phyloP scores from a whole-genome alignment of 2,329 filamentous ascomycete species.

The Fusarium nurragi region DNA sequence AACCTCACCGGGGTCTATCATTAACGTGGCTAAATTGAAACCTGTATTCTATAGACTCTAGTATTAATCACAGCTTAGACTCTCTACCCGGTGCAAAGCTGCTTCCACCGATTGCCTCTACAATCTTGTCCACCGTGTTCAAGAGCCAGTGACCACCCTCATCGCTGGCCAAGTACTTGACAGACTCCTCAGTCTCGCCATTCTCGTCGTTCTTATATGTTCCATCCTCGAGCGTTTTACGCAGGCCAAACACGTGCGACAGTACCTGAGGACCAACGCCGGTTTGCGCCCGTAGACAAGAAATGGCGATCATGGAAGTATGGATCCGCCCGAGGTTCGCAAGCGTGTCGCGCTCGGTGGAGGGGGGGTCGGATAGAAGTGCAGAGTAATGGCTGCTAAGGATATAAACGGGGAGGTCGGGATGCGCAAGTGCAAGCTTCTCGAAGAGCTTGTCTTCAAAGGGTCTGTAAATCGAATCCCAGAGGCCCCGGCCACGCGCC shows the following conservation, averaged over 20 bases:
- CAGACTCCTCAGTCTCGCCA: conserved; percentile 48
- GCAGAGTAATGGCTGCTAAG: conserved; percentile 78
- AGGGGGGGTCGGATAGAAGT: conserved; percentile 74
- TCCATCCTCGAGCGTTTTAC: conserved; percentile 79
- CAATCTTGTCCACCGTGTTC: conserved; percentile 56
- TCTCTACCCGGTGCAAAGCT: conserved; percentile 50
- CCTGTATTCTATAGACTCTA: neutral
- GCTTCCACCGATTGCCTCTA: conserved; percentile 56
- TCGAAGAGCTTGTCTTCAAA: conserved; percentile 76
- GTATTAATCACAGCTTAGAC: conserved; percentile 30
- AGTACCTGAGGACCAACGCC: conserved; percentile 85
- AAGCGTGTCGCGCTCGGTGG: conserved; percentile 53
- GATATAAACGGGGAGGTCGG: conserved; percentile 84
- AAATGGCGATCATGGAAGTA: conserved; percentile 77
- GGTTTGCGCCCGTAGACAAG: conserved; percentile 80
- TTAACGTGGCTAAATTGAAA: neutral
- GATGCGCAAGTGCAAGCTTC: conserved; percentile 79
- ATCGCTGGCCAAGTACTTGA: conserved; percentile 55
- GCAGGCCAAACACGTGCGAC: conserved; percentile 81
- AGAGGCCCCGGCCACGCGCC: conserved; percentile 70
- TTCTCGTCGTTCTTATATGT: conserved; percentile 53
- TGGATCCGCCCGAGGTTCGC: conserved; percentile 72
- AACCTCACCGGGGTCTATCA: too few relatives aligned
- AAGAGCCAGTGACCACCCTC: conserved; percentile 60
- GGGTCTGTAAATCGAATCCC: conserved; percentile 80